A percentile compares a stretch with the other conserved stretches of the same genome.
Conservation (phyloP, 2,329 filamentous ascomycete genomes). For the Penicillium freii region DNA sequence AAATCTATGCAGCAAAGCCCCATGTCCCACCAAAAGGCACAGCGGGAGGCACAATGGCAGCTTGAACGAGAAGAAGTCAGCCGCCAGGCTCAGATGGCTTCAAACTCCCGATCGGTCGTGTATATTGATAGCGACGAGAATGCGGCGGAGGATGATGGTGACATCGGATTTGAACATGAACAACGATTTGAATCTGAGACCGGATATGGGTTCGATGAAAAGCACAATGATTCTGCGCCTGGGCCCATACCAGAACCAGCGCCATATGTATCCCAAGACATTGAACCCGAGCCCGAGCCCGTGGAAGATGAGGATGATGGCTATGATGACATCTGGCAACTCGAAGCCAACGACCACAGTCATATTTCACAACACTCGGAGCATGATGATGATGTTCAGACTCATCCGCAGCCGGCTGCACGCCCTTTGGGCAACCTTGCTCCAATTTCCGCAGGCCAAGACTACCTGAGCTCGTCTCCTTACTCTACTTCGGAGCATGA, state of each 20-base stretch:
- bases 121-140: conserved; percentile 44
- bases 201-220: conserved; percentile 6
- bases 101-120: conserved; percentile 43
- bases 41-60: conserved; percentile 45
- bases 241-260: neutral
- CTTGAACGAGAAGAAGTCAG: conserved; percentile 46
- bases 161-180: neutral
- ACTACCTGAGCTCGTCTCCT: conserved; percentile 28
- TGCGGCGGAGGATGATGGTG: conserved; percentile 12
- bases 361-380: conserved; percentile 30
- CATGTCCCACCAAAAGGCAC: conserved; percentile 2
- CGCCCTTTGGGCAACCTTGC: conserved; percentile 32
- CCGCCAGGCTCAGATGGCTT: conserved; percentile 43
- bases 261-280: neutral
- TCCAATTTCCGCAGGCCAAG: conserved; percentile 24
- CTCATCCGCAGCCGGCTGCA: conserved; percentile 28
- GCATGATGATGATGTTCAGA: conserved; percentile 22
- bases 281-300: conserved; percentile 13
- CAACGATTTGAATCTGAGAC: conserved; percentile 5
- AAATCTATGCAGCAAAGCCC: neutral
- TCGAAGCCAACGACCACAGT: conserved; percentile 42
- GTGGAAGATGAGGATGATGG: conserved; percentile 34
- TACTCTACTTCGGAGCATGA: conserved; percentile 31
- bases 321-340: conserved; percentile 50
- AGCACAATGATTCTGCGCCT: conserved; percentile 13